Conservation (phyloP, 208 protist genomes). For the Acanthamoeba culbertsoni region DNA sequence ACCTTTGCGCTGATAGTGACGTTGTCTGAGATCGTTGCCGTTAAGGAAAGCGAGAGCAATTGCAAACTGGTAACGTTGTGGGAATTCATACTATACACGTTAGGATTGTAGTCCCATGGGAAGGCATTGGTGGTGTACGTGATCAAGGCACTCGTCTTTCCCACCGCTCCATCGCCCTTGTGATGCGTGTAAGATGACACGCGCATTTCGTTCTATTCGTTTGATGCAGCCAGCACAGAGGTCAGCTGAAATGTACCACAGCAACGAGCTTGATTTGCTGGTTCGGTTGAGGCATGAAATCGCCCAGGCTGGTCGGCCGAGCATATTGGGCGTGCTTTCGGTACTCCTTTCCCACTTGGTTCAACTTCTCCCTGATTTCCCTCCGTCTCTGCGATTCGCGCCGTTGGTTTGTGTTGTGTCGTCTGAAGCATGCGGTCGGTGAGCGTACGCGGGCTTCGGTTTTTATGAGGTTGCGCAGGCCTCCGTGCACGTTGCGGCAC, state of each 20-base stretch:
- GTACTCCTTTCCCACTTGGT: background rate
- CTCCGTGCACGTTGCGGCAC: no score
- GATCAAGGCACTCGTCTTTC: background rate
- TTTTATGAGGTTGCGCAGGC: no score
- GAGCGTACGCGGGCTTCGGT: no score
- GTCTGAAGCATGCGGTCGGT: no score
- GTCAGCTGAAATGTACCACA: background rate
- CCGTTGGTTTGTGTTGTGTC: no score
- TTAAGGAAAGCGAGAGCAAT: background rate
- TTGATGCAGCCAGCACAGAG: background rate
- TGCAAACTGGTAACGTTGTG: no score
- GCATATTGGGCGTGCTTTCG: background rate
- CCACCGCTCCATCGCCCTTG: background rate
- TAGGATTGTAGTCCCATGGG: constrained; percentile 27
- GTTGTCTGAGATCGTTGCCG: constrained; percentile 76
- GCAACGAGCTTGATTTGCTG: background rate
- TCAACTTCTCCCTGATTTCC: background rate
- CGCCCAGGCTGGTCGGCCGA: background rate
- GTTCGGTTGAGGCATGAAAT: background rate
- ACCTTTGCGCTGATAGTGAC: constrained; percentile 79
- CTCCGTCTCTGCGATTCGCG: no score
- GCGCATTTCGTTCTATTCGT: background rate
- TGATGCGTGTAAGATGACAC: background rate
- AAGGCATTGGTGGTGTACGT: constrained; percentile 30
- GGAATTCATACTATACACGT: background rate